Evolutionary conservation across 176 grass and related monocot genomes (phyloP), one percentile per base, ranked within the genome.

Genomic region (Aegilops umbellulata): DNA sequence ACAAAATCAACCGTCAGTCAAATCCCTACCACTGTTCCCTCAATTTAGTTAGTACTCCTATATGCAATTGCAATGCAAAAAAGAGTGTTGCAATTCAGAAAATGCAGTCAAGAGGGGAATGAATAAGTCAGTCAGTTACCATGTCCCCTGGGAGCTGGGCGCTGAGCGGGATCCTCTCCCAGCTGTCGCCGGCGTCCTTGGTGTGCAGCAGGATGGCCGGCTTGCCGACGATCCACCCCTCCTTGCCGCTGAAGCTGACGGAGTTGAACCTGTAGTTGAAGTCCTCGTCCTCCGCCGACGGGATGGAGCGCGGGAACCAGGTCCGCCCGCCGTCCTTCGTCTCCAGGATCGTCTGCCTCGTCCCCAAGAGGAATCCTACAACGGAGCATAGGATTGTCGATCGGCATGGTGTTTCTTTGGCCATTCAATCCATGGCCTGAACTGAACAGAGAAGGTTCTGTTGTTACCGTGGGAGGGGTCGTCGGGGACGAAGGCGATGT

Each of bases 191-290:
- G 10, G 93, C 88, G 80, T 98, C 85, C 36, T 92, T 92, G 25
- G 92, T 95, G 88, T 98, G 82, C 60, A 98, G 73, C 49, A 98
- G 85, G 89, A 98, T 98, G 15, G 93, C 86, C 6, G 93, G 96
- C 90, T 98, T 98, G 11, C 96, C 96, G 58, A 98, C 89, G 71
- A 98, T 95, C 96, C 96, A 98, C 4, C 96, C 96, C 79, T 98
- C 93, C 79, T 94, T 98, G 7, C 96, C 93, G 74, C 87, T 87
- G 88, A 98, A 98, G 78, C 96, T 98, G 47, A 95, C 91, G 0
- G 96, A 98, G 75, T 98, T 98, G 85, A 98, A 95, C 27, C 96
- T 79, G 84, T 98, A 98, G 88, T 98, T 98, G 87, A 98, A 98
- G 85, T 98, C 96, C 70, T 98, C 96, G 58, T 98, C 96, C 79